Evolutionary conservation across 352 stramenopile species (phyloP).

Genomic region (Globisporangium canariense): DNA sequence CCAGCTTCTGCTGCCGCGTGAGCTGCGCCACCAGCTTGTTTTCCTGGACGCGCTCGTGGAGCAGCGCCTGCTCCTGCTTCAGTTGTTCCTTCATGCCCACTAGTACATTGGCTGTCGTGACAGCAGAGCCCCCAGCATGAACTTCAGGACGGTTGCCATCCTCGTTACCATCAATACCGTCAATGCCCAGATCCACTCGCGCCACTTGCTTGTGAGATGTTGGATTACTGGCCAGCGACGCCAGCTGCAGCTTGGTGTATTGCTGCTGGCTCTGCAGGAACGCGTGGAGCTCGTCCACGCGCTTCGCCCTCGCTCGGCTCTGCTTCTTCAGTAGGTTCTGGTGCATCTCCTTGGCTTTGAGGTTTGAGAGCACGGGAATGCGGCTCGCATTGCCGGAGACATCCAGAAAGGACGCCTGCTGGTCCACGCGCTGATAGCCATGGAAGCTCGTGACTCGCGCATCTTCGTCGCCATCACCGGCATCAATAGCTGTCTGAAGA

Average conservation of each 20-base stretch:
- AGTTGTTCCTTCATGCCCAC: slow-evolving; percentile 1
- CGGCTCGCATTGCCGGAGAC: slow-evolving; percentile 23
- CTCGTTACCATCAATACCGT: not conserved
- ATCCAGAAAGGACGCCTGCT: slow-evolving; percentile 18
- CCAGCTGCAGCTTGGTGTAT: slow-evolving; percentile 23
- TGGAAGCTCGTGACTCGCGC: slow-evolving; percentile 19
- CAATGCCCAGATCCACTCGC: slow-evolving; percentile 8
- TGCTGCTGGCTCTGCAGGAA: slow-evolving; percentile 29
- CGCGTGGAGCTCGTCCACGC: slow-evolving; percentile 23
- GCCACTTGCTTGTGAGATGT: not conserved
- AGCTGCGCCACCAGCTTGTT: slow-evolving; percentile 16
- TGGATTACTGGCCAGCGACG: not conserved
- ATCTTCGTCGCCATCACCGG: not conserved
- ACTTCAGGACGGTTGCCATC: not conserved
- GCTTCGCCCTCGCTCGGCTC: slow-evolving; percentile 9
- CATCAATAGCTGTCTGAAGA: not conserved
- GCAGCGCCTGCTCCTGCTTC: slow-evolving; percentile 8
- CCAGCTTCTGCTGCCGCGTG: slow-evolving; percentile 15
- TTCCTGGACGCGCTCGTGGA: slow-evolving; percentile 16
- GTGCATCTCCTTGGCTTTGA: slow-evolving; percentile 17
- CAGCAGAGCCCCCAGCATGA: not conserved
- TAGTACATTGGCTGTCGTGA: not conserved
- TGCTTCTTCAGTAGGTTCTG: slow-evolving; percentile 21
- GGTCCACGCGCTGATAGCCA: slow-evolving; percentile 20
- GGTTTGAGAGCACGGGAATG: slow-evolving; percentile 24